A percentile compares a stretch with the other conserved stretches of the same genome.
phyloP scores from a whole-genome alignment of 2,329 filamentous ascomycete species.

The Pyricularia sp. region DNA sequence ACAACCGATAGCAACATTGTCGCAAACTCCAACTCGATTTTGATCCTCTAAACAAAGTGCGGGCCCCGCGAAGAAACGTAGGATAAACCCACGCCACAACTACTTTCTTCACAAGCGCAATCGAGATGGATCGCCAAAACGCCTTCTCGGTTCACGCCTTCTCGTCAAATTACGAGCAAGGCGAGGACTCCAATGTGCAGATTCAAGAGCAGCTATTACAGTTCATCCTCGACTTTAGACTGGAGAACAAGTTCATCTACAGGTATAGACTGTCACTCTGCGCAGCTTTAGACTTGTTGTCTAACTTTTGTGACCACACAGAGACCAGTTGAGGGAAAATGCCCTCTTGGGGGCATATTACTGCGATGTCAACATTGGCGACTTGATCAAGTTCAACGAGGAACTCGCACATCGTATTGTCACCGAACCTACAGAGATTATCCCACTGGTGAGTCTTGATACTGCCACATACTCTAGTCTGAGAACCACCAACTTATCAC shows the following conservation, averaged over 20 bases:
- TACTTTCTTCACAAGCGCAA: not conserved
- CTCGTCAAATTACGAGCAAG: slow-evolving; percentile 50
- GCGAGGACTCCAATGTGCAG: slow-evolving; percentile 55
- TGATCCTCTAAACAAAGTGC: not conserved
- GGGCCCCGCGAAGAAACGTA: not conserved
- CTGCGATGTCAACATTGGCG: slow-evolving; percentile 90
- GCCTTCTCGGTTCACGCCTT: slow-evolving; percentile 78
- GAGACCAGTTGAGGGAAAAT: slow-evolving; percentile 92
- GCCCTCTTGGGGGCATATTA: slow-evolving; percentile 87
- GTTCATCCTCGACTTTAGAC: slow-evolving; percentile 85
- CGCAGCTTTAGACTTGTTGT: not conserved
- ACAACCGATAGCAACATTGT: not conserved
- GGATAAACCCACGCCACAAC: not conserved
- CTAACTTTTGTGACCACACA: slow-evolving; percentile 23
- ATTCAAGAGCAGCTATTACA: slow-evolving; percentile 71
- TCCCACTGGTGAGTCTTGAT: slow-evolving; percentile 59
- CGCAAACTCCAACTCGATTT: not conserved
- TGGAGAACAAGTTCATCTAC: slow-evolving; percentile 93
- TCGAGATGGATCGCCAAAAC: slow-evolving; percentile 71
- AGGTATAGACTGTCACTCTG: slow-evolving; percentile 37
- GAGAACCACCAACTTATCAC: not conserved
- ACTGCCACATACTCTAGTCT: not conserved
- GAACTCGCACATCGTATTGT: slow-evolving; percentile 82
- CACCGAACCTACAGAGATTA: slow-evolving; percentile 82
- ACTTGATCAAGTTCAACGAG: slow-evolving; percentile 92